phyloP scores from a whole-genome alignment of 2,329 filamentous ascomycete genomes.

The Fusarium guadeloupense region DNA sequence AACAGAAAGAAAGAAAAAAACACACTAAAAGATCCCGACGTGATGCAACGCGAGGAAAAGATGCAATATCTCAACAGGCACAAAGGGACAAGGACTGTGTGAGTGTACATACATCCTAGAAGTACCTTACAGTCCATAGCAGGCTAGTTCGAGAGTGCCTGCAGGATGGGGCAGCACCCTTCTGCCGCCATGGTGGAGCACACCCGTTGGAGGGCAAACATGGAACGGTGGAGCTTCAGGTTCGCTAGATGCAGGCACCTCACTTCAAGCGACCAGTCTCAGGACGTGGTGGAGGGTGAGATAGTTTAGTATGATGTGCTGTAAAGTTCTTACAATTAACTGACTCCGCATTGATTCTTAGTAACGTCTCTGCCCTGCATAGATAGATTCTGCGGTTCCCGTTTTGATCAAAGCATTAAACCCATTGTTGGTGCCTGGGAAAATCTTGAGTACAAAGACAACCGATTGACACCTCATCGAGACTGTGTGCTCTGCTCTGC shows the following conservation, averaged over 20 bases:
- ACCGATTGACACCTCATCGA: slow-evolving; percentile 17
- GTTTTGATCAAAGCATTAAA: background rate
- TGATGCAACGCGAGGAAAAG: slow-evolving; percentile 4
- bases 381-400: background rate
- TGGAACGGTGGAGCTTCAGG: slow-evolving; percentile 20
- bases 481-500: background rate
- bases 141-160: background rate
- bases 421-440: background rate
- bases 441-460: slow-evolving; percentile 16
- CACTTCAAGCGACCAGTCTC: background rate
- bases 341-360: too few species aligned
- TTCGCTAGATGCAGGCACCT: slow-evolving; percentile 12
- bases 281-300: background rate
- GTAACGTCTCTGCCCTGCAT: background rate
- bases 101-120: slow-evolving; percentile 1
- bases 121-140: background rate
- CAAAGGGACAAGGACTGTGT: background rate
- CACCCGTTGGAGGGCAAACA: slow-evolving; percentile 18
- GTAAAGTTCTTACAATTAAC: background rate
- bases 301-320: background rate
- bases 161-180: slow-evolving; percentile 13
- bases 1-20: background rate
- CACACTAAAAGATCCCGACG: background rate
- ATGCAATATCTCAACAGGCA: slow-evolving; percentile 18
- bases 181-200: slow-evolving; percentile 24